Percentiles rank a stretch among this genome's conserved stretches.
These are phyloP conservation scores for Coemansia sp. DNA, from an alignment of 192 early-diverging fungal species.

Conservation along the genomic window DNA sequence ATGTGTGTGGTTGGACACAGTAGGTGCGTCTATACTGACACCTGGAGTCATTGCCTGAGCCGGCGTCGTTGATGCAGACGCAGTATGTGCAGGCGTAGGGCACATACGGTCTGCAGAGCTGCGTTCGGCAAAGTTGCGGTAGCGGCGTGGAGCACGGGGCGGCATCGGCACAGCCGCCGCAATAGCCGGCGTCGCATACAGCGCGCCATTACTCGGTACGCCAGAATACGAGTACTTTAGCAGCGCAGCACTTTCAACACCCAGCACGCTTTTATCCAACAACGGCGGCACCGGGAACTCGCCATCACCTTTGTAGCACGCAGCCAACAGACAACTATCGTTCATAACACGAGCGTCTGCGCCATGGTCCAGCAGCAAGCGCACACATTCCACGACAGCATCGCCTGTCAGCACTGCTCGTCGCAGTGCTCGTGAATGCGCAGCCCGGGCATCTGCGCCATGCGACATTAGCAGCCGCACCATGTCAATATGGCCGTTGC, in stretches of 20 bases:
- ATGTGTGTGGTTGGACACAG: neutral
- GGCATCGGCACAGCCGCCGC: neutral
- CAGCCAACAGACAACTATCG: conserved; percentile 46
- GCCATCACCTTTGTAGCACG: conserved; percentile 50
- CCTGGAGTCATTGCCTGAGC: neutral
- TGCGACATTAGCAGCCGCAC: conserved; percentile 22
- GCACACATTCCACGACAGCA: conserved; percentile 19
- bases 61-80: neutral
- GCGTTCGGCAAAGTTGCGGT: conserved; percentile 14
- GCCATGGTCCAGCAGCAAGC: conserved; percentile 26
- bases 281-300: conserved; percentile 11
- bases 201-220: conserved; percentile 3
- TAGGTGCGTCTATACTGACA: conserved; percentile 3
- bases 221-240: conserved; percentile 18
- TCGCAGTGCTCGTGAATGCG: conserved; percentile 39
- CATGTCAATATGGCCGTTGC: conserved; percentile 15
- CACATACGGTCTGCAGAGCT: conserved; percentile 6
- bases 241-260: neutral
- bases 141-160: conserved; percentile 5
- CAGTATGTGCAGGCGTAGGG: neutral
- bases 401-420: conserved; percentile 46
- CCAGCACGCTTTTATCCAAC: neutral
- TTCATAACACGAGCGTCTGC: conserved; percentile 28
- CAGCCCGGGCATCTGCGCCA: conserved; percentile 28
- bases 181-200: conserved; percentile 7